These are phyloP conservation scores for Meyerozyma elateridarum DNA, from an alignment of 1,139 yeast genomes.

Conservation along the genomic window DNA sequence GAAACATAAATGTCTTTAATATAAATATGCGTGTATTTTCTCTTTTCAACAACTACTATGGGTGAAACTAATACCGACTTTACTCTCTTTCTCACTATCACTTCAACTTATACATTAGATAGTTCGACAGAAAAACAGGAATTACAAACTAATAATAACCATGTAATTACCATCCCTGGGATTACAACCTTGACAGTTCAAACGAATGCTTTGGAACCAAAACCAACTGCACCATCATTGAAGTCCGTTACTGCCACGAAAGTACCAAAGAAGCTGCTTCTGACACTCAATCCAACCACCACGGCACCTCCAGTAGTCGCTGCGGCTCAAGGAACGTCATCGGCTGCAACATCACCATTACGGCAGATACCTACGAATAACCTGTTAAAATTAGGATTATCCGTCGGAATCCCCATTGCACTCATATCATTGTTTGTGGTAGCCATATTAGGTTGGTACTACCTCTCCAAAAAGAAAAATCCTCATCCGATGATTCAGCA, in stretches of 20 bases:
- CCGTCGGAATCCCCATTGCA: conserved; percentile 42
- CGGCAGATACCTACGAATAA: conserved; percentile 5
- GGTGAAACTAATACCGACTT: too few relatives aligned
- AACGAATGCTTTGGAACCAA: too few relatives aligned
- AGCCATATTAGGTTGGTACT: conserved; percentile 20
- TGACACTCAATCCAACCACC: background rate
- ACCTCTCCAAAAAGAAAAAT: conserved; percentile 16
- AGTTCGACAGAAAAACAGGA: too few relatives aligned
- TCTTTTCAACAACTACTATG: too few relatives aligned
- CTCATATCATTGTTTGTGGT: conserved; percentile 24
- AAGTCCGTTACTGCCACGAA: conserved; percentile 5
- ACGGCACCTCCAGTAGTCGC: conserved; percentile 5
- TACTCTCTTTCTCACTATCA: conserved; percentile 16
- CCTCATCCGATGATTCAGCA: conserved; percentile 19
- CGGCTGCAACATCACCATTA: background rate
- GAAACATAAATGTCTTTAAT: too few relatives aligned
- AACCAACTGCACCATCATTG: conserved; percentile 5
- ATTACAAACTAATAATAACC: too few relatives aligned
- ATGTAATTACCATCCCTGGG: too few relatives aligned
- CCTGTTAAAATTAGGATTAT: conserved; percentile 29
- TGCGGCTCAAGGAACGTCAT: conserved; percentile 10
- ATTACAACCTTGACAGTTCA: too few relatives aligned
- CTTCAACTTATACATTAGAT: conserved; percentile 19
- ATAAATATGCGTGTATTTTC: too few relatives aligned
- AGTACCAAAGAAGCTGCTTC: conserved; percentile 6